phyloP scores from a whole-genome alignment of 1,284 basidiomycete species.

The Hypsizygus ulmarius region DNA sequence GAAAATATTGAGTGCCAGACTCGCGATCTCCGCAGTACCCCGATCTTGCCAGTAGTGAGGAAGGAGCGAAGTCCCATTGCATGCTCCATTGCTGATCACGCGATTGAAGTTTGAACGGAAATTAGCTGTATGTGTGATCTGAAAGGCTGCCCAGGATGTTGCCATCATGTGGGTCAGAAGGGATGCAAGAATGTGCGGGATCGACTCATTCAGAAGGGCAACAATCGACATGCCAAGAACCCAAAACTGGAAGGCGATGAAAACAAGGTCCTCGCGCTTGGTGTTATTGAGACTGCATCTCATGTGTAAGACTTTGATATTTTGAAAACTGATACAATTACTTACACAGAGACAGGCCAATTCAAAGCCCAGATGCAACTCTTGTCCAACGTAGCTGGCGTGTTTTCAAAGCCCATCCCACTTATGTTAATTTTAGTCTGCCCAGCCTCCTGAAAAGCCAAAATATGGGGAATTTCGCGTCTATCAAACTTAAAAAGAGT shows the following conservation, averaged over 20 bases:
- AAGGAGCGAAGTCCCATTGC: slow-evolving; percentile 50
- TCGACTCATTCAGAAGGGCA: slow-evolving; percentile 76
- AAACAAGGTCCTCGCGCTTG: slow-evolving; percentile 73
- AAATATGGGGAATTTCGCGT: slow-evolving; percentile 24
- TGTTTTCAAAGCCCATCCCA: slow-evolving; percentile 36
- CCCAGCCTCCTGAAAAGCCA: slow-evolving; percentile 31
- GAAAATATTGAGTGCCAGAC: slow-evolving; percentile 59
- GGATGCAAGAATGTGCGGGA: slow-evolving; percentile 72
- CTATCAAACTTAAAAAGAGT: slow-evolving; percentile 15
- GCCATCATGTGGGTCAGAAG: slow-evolving; percentile 70
- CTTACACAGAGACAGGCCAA: slow-evolving; percentile 65
- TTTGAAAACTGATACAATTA: slow-evolving; percentile 8
- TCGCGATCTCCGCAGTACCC: slow-evolving; percentile 57
- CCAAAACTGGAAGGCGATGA: slow-evolving; percentile 79
- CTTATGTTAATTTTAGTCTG: slow-evolving; percentile 41
- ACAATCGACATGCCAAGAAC: slow-evolving; percentile 76
- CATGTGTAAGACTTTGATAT: background rate
- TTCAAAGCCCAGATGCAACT: slow-evolving; percentile 59
- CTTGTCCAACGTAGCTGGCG: slow-evolving; percentile 36
- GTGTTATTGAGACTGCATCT: slow-evolving; percentile 59
- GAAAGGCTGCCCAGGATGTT: slow-evolving; percentile 67
- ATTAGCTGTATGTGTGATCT: slow-evolving; percentile 53
- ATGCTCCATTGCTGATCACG: slow-evolving; percentile 63
- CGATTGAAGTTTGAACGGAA: slow-evolving; percentile 58
- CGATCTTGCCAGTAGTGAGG: slow-evolving; percentile 60